Evolutionary conservation across 768 basidiomycete species (phyloP).

Genomic region (Lentinula raphanica): DNA sequence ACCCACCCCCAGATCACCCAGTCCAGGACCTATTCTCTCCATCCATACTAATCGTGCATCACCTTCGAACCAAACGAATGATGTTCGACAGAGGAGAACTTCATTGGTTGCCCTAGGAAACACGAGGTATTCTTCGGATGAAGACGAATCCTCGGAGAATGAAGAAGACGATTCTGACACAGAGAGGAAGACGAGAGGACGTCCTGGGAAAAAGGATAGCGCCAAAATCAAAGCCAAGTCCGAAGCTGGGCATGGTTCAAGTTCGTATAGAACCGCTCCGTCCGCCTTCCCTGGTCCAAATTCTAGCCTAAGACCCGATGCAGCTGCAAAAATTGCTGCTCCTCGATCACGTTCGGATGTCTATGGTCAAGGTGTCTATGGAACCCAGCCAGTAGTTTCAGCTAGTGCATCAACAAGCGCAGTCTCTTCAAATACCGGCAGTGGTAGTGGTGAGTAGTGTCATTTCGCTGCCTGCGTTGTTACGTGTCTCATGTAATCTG

Average conservation of each 20-base stretch:
- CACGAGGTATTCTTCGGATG: constrained; percentile 15
- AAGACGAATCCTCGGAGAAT: constrained; percentile 31
- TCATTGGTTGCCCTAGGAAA: constrained; percentile 1
- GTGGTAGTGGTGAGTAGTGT: constrained; percentile 37
- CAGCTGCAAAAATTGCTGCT: not conserved
- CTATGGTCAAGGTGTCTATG: constrained; percentile 19
- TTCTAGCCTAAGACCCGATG: not conserved
- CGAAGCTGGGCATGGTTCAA: constrained; percentile 30
- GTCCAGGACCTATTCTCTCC: constrained; percentile 14
- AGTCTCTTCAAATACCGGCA: constrained; percentile 44
- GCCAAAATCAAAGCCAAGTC: constrained; percentile 9
- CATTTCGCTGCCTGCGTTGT: not conserved
- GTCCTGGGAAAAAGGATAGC: constrained; percentile 22
- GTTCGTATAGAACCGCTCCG: not conserved
- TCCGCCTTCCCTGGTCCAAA: not conserved
- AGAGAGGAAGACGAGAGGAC: constrained; percentile 11
- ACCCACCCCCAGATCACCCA: constrained; percentile 38
- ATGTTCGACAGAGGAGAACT: constrained; percentile 2
- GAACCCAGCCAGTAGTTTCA: constrained; percentile 27
- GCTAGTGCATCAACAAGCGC: constrained; percentile 60
- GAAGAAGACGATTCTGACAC: constrained; percentile 23
- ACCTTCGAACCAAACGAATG: not conserved
- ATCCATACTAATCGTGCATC: not conserved
- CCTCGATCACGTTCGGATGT: constrained; percentile 32
- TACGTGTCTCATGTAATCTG: not conserved